Evolutionary conservation across 306 rosid species (phyloP).

Genomic region (Begonia peltatifolia): DNA sequence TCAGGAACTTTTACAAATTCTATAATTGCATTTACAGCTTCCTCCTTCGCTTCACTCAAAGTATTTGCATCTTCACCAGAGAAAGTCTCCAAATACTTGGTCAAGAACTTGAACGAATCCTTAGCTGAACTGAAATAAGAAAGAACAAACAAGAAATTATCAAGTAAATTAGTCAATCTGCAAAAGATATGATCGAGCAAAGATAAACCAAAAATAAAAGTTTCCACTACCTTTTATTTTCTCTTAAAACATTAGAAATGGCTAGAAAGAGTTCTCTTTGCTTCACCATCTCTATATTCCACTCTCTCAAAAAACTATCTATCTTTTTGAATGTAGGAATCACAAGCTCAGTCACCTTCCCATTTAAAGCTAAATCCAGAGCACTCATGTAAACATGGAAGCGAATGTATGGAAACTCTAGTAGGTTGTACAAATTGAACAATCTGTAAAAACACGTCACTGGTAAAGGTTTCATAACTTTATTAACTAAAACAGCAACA

Average conservation of each 20-base stretch:
- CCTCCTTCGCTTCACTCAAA: conserved; percentile 77
- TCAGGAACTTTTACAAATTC: conserved; percentile 82
- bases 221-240: conserved; percentile 55
- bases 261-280: conserved; percentile 62
- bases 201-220: background rate
- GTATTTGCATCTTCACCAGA: conserved; percentile 51
- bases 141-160: conserved; percentile 3
- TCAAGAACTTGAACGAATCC: conserved; percentile 68
- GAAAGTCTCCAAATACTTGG: conserved; percentile 67
- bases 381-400: conserved; percentile 74
- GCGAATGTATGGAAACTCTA: conserved; percentile 59
- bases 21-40: conserved; percentile 66
- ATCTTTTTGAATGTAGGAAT: conserved; percentile 63
- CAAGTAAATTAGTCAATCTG: background rate
- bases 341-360: conserved; percentile 66
- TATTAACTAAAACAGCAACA: conserved; percentile 1
- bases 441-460: conserved; percentile 29
- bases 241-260: conserved; percentile 65
- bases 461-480: background rate
- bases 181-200: background rate
- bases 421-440: conserved; percentile 81
- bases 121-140: conserved; percentile 46
- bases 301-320: conserved; percentile 82
- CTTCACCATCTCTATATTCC: conserved; percentile 66
- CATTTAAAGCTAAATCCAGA: conserved; percentile 48